Evolutionary conservation across 805 yeast species (phyloP), one percentile per base, ranked within the genome.

Genomic region (Myxozyma kluyveri): DNA sequence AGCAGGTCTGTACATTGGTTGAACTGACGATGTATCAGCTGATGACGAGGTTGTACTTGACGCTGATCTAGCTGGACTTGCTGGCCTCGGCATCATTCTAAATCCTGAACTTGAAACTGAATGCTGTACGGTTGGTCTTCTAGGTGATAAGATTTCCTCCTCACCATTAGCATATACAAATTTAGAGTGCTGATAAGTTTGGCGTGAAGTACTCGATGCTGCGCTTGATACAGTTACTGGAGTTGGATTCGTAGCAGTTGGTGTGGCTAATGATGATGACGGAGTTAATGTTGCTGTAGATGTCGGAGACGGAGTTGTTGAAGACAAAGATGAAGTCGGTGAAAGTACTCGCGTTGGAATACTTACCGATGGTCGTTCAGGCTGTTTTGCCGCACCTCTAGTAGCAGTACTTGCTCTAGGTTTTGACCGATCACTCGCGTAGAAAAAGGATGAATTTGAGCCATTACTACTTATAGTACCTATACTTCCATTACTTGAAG

Each of bases 151-250:
- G n/a, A 49, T 51, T 35, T 55, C 59, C 37, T 56, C 60, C n/a
- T 48, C 47, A 23, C 60, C 60, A 24, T 56, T 54, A 10, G 60
- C 60, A 38, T 56, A 56, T 7, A 56, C 52, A 27, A 56, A 56
- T 29, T 45, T 54, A 36, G 56, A 36, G 3, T 35, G 26, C 23
- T n/a, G 35, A 7, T 45, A 24, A 18, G 32, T 48, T n/a, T n/a
- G n/a, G n/a, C n/a, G n/a, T n/a, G n/a, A n/a, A n/a, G n/a, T n/a
- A n/a, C n/a, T n/a, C 17, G 31, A 17, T 21, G 47, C 23, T 14
- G 50, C 41, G 3, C 24, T 19, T 6, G 38, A 22, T 6, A 33
- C n/a, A 5, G 31, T 9, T 7, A 23, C 6, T n/a, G 38, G 4
- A 19, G 37, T 14, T 23, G 47, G 39, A 33, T 32, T 12, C 23